Evolutionary conservation across 805 yeast species (phyloP).

Genomic region (Blastobotrys attinorum): DNA sequence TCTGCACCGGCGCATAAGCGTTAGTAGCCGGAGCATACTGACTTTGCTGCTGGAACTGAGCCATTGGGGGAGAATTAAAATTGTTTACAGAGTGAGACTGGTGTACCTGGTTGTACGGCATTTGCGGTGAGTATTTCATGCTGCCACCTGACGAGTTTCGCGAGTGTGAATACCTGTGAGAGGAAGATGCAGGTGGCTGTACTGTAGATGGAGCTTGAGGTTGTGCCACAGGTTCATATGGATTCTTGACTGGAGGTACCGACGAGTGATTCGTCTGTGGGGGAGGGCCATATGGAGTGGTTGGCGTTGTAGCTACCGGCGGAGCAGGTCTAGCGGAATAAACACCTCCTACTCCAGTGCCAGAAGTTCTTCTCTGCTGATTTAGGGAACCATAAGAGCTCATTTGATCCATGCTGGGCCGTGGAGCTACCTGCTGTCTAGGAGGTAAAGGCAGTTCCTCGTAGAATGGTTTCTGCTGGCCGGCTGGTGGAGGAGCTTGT

Average conservation of each 20-base stretch:
- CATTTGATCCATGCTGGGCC: conserved; percentile 1
- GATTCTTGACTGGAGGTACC: conserved; percentile 27
- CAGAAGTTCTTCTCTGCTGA: no score
- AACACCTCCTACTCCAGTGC: no score
- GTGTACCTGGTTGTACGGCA: no score
- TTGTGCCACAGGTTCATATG: conserved; percentile 23
- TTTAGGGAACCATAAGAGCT: not conserved
- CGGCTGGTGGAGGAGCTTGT: conserved; percentile 10
- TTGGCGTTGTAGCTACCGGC: no score
- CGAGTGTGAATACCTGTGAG: conserved; percentile 1
- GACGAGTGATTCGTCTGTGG: no score
- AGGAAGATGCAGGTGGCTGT: not conserved
- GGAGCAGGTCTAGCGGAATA: no score
- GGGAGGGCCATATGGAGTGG: no score
- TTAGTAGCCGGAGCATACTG: conserved; percentile 1
- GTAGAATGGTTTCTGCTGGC: conserved; percentile 40
- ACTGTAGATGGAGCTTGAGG: not conserved
- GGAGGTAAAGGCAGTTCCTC: conserved; percentile 44
- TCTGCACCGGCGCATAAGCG: not conserved
- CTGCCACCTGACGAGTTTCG: conserved; percentile 5
- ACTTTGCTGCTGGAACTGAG: not conserved
- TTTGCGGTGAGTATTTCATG: no score
- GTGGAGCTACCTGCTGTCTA: not conserved
- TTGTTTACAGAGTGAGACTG: no score
- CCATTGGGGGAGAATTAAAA: not conserved